phyloP scores from a whole-genome alignment of 106 monocot genomes.

The Alisma plantagoaquatica region DNA sequence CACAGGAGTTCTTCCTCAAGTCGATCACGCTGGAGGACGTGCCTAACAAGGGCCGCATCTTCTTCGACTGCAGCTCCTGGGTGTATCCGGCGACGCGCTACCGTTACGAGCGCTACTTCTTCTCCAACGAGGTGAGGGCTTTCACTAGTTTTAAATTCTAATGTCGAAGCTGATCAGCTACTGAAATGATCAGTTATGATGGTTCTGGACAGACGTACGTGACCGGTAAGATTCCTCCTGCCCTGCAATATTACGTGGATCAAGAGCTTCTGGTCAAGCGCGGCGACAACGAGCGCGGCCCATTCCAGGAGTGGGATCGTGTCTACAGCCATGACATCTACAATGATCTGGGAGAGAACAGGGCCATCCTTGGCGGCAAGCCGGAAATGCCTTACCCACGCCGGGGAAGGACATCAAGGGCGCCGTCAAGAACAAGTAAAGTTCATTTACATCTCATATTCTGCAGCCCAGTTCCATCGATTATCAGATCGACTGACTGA shows the following conservation, averaged over 20 bases:
- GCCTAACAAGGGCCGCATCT: conserved; percentile 21
- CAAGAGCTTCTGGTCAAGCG: conserved; percentile 36
- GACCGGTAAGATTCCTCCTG: conserved; percentile 25
- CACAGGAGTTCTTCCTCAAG: conserved; percentile 50
- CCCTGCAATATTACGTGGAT: conserved; percentile 29
- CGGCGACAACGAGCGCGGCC: conserved; percentile 25
- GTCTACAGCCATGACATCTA: conserved; percentile 44
- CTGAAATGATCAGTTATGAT: no score
- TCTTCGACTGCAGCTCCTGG: conserved; percentile 66
- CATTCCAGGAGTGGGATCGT: conserved; percentile 33
- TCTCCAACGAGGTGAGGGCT: conserved; percentile 39
- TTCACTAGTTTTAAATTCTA: background rate
- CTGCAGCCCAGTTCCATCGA: background rate
- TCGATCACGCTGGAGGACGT: conserved; percentile 31
- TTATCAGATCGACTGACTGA: background rate
- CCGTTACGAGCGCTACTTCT: conserved; percentile 48
- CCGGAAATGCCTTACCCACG: conserved; percentile 44
- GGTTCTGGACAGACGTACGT: conserved; percentile 45
- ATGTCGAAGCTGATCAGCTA: background rate
- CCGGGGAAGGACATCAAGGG: conserved; percentile 37
- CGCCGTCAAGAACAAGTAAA: conserved; percentile 27
- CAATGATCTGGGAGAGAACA: conserved; percentile 40
- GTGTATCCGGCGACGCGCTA: conserved; percentile 39
- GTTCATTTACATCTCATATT: background rate
- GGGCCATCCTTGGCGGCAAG: conserved; percentile 39